A percentile compares a stretch with the other conserved stretches of the same genome.
Evolutionary conservation across 208 protist species (phyloP).

Genomic region (Naegleria fowleri): DNA sequence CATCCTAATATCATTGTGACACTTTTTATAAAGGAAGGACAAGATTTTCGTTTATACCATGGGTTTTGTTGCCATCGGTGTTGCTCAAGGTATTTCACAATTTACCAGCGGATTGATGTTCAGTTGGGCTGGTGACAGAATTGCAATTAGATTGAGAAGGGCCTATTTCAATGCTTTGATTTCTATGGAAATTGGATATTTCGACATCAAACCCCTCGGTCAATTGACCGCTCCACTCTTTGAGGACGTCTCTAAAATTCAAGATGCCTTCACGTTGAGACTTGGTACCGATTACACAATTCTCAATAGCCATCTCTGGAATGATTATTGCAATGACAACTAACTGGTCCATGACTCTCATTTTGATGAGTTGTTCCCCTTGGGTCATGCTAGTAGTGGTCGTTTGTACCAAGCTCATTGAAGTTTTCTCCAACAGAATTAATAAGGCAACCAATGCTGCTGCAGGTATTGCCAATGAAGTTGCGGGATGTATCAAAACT

Average conservation of each 20-base stretch:
- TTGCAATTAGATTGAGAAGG: background rate
- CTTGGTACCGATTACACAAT: background rate
- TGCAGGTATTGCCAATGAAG: background rate
- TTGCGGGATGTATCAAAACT: background rate
- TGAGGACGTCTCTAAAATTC: background rate
- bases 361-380: background rate
- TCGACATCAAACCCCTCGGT: background rate
- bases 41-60: background rate
- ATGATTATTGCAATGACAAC: background rate
- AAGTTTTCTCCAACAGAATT: background rate
- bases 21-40: background rate
- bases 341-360: background rate
- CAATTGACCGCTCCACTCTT: background rate
- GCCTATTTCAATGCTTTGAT: background rate
- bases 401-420: background rate
- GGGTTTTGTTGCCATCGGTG: background rate
- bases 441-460: background rate
- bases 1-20: no score
- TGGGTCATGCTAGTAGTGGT: background rate
- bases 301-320: background rate
- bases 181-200: background rate
- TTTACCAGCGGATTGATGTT: background rate
- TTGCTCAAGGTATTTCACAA: background rate
- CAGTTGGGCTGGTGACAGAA: background rate
- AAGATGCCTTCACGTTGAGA: background rate